Conservation (phyloP, 345 rosid genomes). For the Gynandropsis gynandra region DNA sequence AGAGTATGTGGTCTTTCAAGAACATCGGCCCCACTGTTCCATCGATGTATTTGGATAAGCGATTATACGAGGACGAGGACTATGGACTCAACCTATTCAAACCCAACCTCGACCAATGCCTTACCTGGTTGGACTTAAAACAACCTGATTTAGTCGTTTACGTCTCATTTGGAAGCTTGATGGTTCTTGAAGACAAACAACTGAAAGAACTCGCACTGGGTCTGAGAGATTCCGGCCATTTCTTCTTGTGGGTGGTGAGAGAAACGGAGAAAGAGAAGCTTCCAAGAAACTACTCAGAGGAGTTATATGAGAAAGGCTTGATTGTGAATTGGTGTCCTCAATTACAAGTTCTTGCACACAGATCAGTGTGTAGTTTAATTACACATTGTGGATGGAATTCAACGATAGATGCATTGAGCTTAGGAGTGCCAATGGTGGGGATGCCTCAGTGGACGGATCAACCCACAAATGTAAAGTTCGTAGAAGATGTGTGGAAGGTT, state of each 20-base stretch:
- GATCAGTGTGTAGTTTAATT: slow-evolving; percentile 25
- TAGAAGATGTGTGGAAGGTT: slow-evolving; percentile 26
- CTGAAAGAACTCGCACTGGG: slow-evolving; percentile 35
- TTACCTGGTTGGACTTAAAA: slow-evolving; percentile 34
- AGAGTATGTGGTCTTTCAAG: too few relatives aligned
- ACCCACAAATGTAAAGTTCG: slow-evolving; percentile 7
- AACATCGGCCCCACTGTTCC: slow-evolving; percentile 2
- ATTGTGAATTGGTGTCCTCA: slow-evolving; percentile 32
- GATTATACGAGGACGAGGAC: not conserved
- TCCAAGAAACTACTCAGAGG: slow-evolving; percentile 19
- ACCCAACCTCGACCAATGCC: slow-evolving; percentile 14
- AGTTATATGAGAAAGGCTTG: slow-evolving; percentile 21
- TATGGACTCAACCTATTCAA: not conserved
- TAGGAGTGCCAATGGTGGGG: slow-evolving; percentile 5
- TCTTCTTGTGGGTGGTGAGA: slow-evolving; percentile 44
- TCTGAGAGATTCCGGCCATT: slow-evolving; percentile 18
- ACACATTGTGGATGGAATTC: slow-evolving; percentile 39
- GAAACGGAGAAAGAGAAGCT: slow-evolving; percentile 31
- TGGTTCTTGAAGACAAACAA: too few relatives aligned
- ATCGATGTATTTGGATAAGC: not conserved
- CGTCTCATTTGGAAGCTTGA: slow-evolving; percentile 38
- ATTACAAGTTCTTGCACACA: slow-evolving; percentile 29
- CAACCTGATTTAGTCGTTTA: slow-evolving; percentile 29
- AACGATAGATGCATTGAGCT: slow-evolving; percentile 4
- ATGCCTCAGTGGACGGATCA: slow-evolving; percentile 16